Base-by-base conservation (phyloP, 306 rosid species). In the Dryas alaskensis region DNA sequence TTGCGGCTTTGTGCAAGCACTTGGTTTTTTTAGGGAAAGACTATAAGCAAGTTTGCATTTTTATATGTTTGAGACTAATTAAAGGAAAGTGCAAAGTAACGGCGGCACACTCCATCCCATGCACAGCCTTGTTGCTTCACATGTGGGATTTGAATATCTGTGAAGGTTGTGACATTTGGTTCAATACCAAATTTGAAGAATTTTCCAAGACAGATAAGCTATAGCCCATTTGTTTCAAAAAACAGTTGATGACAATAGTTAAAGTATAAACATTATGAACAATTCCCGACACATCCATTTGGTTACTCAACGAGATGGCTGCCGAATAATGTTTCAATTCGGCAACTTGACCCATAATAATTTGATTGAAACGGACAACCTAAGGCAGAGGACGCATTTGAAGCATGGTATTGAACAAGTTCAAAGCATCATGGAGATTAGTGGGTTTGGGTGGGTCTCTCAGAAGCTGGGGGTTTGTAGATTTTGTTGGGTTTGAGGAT, bases 221-320 rank as follows among this genome's bases (percentile, higher is more conserved):
- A 52, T 12, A 13, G n/a, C 39, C 77, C n/a, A 65, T 8, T 7
- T 16, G 2, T 13, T 48, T 73, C 69, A 73, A 78, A 6, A 79
- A 83, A 64, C 82, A 85, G 11, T 85, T 81, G 61, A 77, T 65
- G 22, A 73, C 55, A 53, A 85, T 85, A 47, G 53, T 79, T 60
- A 85, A 44, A 51, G 80, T 85, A 65, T 57, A 85, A 0, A 49
- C 67, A 74, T 79, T 58, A 8, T 66, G 46, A 0, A 11, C 14
- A 27, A 64, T 11, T 9, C 82, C 78, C 0, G 39, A 44, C 4
- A 51, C 39, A 4, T 63, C 68, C 45, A 80, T 50, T 69, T 65
- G 77, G 25, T 65, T 81, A 65, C 62, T 64, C 0, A 81, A 51
- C 7, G 80, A 72, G 70, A 82, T 59, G 0, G 66, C 37, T 31